These are phyloP conservation scores for Fulvia fulva DNA, from an alignment of 2,329 filamentous ascomycete species.

Conservation along the genomic window DNA sequence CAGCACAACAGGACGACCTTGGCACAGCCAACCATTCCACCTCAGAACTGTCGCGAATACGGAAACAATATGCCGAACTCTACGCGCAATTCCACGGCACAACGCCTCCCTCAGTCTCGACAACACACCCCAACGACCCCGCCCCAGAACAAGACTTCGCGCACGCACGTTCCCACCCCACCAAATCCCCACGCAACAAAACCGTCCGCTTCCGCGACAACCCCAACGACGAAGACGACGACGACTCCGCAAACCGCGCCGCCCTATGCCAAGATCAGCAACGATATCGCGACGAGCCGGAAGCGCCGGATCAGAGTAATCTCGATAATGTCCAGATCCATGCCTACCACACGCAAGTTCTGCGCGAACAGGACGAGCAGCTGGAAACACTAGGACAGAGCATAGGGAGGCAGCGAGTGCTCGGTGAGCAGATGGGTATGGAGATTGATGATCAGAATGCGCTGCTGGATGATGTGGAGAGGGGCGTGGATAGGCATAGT, in stretches of 20 bases:
- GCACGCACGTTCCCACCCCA: conserved; percentile 48
- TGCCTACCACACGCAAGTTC: conserved; percentile 72
- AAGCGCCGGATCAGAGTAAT: conserved; percentile 46
- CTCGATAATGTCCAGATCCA: conserved; percentile 84
- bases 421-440: conserved; percentile 93
- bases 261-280: conserved; percentile 49
- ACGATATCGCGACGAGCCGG: conserved; percentile 66
- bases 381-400: conserved; percentile 82
- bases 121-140: conserved; percentile 62
- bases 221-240: conserved; percentile 40
- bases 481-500: conserved; percentile 75
- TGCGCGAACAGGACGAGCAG: conserved; percentile 89
- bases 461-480: conserved; percentile 85
- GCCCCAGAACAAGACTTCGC: conserved; percentile 60
- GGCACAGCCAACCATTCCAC: conserved; percentile 52
- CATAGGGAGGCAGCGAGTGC: conserved; percentile 83
- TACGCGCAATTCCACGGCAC: conserved; percentile 73
- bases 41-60: conserved; percentile 64
- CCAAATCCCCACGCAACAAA: conserved; percentile 18
- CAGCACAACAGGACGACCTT: conserved; percentile 59
- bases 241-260: conserved; percentile 52
- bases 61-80: conserved; percentile 71
- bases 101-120: conserved; percentile 48
- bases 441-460: conserved; percentile 88
- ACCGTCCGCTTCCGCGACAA: conserved; percentile 78